Base-by-base conservation (phyloP, 2,329 filamentous ascomycete species). In the Phialophora tarda region DNA sequence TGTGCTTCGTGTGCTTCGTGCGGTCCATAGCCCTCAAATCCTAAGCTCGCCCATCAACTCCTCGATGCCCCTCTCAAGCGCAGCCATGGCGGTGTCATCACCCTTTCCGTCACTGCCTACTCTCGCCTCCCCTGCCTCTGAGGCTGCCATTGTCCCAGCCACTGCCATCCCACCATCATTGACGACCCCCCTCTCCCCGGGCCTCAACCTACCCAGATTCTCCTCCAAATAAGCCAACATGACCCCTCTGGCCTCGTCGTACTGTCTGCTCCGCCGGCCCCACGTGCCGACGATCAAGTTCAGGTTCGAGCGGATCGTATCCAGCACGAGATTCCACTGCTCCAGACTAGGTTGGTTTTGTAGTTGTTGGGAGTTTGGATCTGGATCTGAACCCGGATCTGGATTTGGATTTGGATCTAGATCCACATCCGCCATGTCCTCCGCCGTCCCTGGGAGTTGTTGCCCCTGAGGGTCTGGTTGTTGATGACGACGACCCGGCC, bases 181-280 rank as follows among this genome's bases (percentile, higher is more conserved):
- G 26, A 3, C 24, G 26, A 3, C 24, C 26, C 47, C 30, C 0
- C 11, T 12, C 12, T 11, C 44, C 26, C 4, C 7, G 8, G 14
- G 14, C 26, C n/a, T 26, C 21, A 47, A 14, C 38, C 17, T 38
- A 24, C 54, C 54, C 44, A 65, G 34, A 56, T 73, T 71, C 54
- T 73, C 70, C 21, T 64, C 65, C n/a, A 72, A 63, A 60, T 69
- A 69, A n/a, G 54, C 53, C 48, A 69, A 54, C 71, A 73, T 73
- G 34, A 73, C 62, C 41, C 47, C 64, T 14, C 30, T 28, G 1
- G 68, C 71, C 21, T 63, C 61, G 47, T 53, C 56, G 65, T 69
- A 71, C 63, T 73, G 71, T 28, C 34, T 38, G 34, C 65, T 69
- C 23, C 67, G 63, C 0, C 53, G 55, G 34, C 71, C 71, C 70